These are phyloP conservation scores for Antitrichia curtipendula DNA, from an alignment of 225 moss, liverwort and hornwort genomes.

Conservation along the genomic window DNA sequence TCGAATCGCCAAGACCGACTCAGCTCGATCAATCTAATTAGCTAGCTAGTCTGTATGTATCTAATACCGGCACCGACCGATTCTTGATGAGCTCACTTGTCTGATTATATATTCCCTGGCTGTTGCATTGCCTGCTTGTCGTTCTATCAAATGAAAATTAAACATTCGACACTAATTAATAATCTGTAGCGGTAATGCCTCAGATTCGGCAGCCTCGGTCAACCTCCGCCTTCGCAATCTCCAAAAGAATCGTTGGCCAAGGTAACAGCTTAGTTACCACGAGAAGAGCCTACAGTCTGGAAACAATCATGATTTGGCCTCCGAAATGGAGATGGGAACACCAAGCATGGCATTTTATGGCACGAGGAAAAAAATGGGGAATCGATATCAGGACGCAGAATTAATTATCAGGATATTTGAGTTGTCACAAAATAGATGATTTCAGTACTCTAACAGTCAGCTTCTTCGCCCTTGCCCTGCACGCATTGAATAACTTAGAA, in stretches of 20 bases:
- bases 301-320: neutral
- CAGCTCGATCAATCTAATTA: neutral
- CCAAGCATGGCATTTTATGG: neutral
- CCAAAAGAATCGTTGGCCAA: neutral
- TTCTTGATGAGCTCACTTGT: neutral
- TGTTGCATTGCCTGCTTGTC: too few species aligned
- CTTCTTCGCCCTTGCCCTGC: too few species aligned
- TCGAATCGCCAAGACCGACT: neutral
- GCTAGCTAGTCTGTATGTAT: too few species aligned
- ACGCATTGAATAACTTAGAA: too few species aligned
- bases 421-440: conserved; percentile 35
- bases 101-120: conserved; percentile 1
- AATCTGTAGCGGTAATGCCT: neutral
- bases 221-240: neutral
- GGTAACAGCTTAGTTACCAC: neutral
- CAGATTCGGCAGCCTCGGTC: neutral
- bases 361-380: neutral
- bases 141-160: neutral
- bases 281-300: neutral
- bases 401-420: conserved; percentile 11
- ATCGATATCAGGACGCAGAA: conserved; percentile 8
- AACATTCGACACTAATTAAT: neutral
- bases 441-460: conserved; percentile 67
- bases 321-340: neutral
- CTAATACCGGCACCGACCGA: neutral